Evolutionary conservation across 345 rosid species (phyloP), one percentile per base, ranked within the genome.

Genomic region (Salix viminalis): DNA sequence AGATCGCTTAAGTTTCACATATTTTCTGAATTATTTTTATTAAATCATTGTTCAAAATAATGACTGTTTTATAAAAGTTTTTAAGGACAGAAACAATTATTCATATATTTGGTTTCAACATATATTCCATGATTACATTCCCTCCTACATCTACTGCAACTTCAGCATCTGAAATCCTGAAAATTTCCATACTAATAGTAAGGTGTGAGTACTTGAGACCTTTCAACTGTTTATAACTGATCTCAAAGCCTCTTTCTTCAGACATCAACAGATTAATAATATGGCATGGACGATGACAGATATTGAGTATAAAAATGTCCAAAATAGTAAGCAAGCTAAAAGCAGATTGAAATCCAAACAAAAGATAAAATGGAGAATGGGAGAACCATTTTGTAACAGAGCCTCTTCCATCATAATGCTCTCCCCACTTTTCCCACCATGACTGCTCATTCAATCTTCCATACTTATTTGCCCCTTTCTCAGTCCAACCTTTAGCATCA

Each of bases 401-500:
- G 88, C 99, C 99, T 83, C 92, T 84, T 85, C 99, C 99, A 83
- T 96, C 99, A 71, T 91, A 96, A 83, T 96, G 92, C 81, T 96
- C 99, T 76, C 99, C 99, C 99, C 99, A 96, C 80, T 96, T 96
- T 83, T 96, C 99, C 99, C 99, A 96, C 98, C 99, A 96, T 32
- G 99, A 96, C 77, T 96, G 97, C 84, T 93, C 99, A 80, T 96
- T 96, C 75, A 93, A 83, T 83, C 93, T 88, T 75, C 99, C 99
- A 73, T 93, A 91, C 86, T 96, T 96, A 78, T 96, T 94, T 14
- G 99, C 99, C 44, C 99, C 98, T 84, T 96, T 96, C 87, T 96
- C 99, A 30, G 99, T 93, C 97, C 94, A 88, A 61, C 99, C 99
- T 88, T 93, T 96, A 48, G 96, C 99, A 85, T 96, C 98, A 52